phyloP scores from a whole-genome alignment of 179 eudicot species.

The Vitellaria paradoxa region DNA sequence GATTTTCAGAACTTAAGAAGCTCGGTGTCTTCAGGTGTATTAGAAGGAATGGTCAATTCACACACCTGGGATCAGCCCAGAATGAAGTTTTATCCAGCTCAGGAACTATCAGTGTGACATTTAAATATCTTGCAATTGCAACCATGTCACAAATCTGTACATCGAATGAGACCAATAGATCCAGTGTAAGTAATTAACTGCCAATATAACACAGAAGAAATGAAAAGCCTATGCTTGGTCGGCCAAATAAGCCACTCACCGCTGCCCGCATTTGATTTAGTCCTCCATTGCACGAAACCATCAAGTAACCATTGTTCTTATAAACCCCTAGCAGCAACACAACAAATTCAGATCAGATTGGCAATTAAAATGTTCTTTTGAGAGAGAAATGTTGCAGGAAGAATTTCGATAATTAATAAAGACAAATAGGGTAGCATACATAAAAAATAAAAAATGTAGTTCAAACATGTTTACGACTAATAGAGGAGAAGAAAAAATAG shows the following conservation, averaged over 20 bases:
- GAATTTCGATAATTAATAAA: background rate
- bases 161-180: background rate
- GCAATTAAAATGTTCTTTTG: background rate
- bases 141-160: slow-evolving; percentile 79
- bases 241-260: slow-evolving; percentile 31
- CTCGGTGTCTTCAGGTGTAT: background rate
- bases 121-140: slow-evolving; percentile 56
- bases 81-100: slow-evolving; percentile 73
- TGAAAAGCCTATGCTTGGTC: slow-evolving; percentile 3
- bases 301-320: slow-evolving; percentile 52
- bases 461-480: background rate
- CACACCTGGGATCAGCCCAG: slow-evolving; percentile 72
- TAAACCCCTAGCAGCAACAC: slow-evolving; percentile 39
- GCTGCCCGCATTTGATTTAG: slow-evolving; percentile 76
- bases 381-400: background rate
- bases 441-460: background rate
- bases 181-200: background rate
- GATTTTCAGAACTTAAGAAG: background rate
- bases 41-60: background rate
- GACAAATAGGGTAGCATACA: background rate
- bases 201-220: slow-evolving; percentile 5
- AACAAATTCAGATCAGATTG: slow-evolving; percentile 5
- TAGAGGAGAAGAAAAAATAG: background rate
- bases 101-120: slow-evolving; percentile 66
- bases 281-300: slow-evolving; percentile 67